Evolutionary conservation across 768 basidiomycete genomes (phyloP).

Genomic region (Hericium rajendrae): DNA sequence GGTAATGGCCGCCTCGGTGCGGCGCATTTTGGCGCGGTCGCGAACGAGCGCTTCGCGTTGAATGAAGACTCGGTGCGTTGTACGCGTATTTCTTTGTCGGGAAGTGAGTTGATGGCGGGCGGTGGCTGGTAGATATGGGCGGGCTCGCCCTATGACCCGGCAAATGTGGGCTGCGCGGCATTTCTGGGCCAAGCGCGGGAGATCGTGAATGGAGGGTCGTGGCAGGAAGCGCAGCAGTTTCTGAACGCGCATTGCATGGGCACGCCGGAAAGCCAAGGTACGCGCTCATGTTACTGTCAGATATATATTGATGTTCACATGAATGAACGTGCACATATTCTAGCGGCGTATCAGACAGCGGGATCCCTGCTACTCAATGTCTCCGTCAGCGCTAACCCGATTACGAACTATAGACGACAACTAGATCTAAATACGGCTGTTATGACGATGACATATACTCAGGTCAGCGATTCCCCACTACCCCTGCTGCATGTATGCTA

Average conservation of each 20-base stretch:
- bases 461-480: background rate
- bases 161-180: background rate
- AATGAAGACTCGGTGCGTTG: background rate
- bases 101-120: background rate
- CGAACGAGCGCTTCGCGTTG: background rate
- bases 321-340: background rate
- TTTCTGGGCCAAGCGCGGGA: background rate
- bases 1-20: background rate
- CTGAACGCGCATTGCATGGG: background rate
- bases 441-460: background rate
- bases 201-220: background rate
- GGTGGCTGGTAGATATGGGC: background rate
- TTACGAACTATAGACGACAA: background rate
- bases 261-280: background rate
- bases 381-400: background rate
- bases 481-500: background rate
- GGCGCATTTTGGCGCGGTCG: background rate
- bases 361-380: background rate
- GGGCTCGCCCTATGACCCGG: background rate
- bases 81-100: background rate
- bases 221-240: background rate
- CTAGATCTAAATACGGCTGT: background rate
- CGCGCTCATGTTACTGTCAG: background rate
- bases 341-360: background rate
- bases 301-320: too few relatives aligned